These are phyloP conservation scores for Galerina sulciceps DNA, from an alignment of 768 basidiomycete genomes.

Conservation along the genomic window DNA sequence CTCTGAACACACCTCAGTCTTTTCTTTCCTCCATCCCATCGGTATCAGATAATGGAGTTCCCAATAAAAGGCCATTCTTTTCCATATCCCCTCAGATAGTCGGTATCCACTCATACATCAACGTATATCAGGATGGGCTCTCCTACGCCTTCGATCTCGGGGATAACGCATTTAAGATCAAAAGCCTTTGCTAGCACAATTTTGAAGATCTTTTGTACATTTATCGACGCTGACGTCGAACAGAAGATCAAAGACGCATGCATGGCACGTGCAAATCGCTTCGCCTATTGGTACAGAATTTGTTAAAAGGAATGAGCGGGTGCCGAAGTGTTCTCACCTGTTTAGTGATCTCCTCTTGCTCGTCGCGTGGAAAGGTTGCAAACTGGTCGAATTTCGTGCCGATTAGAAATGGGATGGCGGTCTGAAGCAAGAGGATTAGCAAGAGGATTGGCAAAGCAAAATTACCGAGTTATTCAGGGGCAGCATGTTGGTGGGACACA, in stretches of 20 bases:
- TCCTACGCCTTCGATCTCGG: slow-evolving; percentile 95
- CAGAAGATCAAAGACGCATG: slow-evolving; percentile 99
- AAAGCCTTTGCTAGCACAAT: slow-evolving; percentile 97
- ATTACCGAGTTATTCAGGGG: no score
- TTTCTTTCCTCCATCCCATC: slow-evolving; percentile 34
- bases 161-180: slow-evolving; percentile 98
- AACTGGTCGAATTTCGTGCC: slow-evolving; percentile 99
- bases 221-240: slow-evolving; percentile 98
- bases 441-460: no score
- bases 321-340: slow-evolving; percentile 57
- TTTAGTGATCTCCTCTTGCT: slow-evolving; percentile 99
- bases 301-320: neutral
- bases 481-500: slow-evolving; percentile 4
- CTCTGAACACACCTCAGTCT: slow-evolving; percentile 28
- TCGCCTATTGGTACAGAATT: slow-evolving; percentile 61
- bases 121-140: slow-evolving; percentile 96
- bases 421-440: slow-evolving; percentile 49
- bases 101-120: slow-evolving; percentile 57
- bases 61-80: neutral
- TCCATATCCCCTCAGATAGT: slow-evolving; percentile 1
- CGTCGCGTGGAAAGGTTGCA: slow-evolving; percentile 92
- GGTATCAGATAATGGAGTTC: slow-evolving; percentile 20
- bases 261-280: slow-evolving; percentile 98
- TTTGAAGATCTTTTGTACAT: slow-evolving; percentile 99
- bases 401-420: slow-evolving; percentile 97